phyloP scores from a whole-genome alignment of 192 early-diverging fungal genomes.

The Diversispora eburnea region DNA sequence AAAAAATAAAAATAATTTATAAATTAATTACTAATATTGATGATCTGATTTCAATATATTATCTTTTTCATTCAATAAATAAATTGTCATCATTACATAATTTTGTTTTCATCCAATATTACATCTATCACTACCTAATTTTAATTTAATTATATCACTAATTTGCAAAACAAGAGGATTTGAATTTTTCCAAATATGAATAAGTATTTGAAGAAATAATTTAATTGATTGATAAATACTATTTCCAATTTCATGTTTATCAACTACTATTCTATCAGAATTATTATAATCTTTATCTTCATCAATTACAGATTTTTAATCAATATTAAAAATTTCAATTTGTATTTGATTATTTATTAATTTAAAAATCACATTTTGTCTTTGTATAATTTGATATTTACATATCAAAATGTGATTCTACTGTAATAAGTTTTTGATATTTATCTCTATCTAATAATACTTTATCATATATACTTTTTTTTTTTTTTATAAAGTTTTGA shows the following conservation, averaged over 20 bases:
- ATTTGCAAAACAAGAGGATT: neutral
- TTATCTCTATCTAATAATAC: too few relatives aligned
- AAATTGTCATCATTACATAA: neutral
- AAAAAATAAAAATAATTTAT: too few relatives aligned
- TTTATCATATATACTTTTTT: too few relatives aligned
- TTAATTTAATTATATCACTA: neutral
- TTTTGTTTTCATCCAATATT: neutral
- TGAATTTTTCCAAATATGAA: too few relatives aligned
- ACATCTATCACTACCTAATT: neutral
- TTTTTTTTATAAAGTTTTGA: too few relatives aligned
- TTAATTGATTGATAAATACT: neutral
- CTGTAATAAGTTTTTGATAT: too few relatives aligned
- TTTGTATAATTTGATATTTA: too few relatives aligned
- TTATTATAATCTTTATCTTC: neutral
- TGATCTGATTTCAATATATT: neutral
- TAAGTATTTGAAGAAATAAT: neutral
- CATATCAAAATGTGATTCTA: too few relatives aligned
- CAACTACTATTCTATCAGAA: slow-evolving; percentile 2
- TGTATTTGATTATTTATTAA: neutral
- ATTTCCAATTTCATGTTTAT: slow-evolving; percentile 1
- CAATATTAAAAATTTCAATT: neutral
- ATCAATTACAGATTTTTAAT: neutral
- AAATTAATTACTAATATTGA: slow-evolving; percentile 3
- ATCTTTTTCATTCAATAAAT: neutral
- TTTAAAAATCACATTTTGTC: too few relatives aligned